These are phyloP conservation scores for Nitzschia sp. DNA, from an alignment of 108 stramenopile species.

Conservation along the genomic window DNA sequence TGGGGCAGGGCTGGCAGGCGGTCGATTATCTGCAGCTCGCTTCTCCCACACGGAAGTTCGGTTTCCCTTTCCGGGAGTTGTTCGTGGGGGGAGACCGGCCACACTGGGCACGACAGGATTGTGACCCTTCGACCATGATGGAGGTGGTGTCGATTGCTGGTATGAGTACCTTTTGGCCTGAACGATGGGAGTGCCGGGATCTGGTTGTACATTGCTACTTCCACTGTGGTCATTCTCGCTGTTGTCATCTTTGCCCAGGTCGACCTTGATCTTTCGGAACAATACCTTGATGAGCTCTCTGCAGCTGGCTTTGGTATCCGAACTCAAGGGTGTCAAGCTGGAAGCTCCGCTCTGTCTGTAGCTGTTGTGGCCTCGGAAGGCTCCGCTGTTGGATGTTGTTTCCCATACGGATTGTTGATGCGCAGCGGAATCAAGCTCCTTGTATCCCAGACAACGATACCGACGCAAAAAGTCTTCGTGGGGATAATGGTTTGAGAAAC, in stretches of 20 bases:
- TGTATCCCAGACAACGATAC: slow-evolving; percentile 56
- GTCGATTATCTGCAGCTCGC: slow-evolving; percentile 10
- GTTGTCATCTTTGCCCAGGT: slow-evolving; percentile 24
- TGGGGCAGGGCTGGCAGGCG: slow-evolving; percentile 20
- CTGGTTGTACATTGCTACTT: slow-evolving; percentile 8
- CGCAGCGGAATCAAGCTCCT: slow-evolving; percentile 19
- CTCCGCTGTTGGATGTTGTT: background rate
- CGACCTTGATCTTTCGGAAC: slow-evolving; percentile 26
- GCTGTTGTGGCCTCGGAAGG: slow-evolving; percentile 3
- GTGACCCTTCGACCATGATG: slow-evolving; percentile 37
- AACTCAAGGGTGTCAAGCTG: background rate
- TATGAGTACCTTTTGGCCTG: slow-evolving; percentile 26
- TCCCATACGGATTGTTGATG: background rate
- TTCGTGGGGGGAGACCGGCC: slow-evolving; percentile 18
- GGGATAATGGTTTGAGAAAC: slow-evolving; percentile 88
- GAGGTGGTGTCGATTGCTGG: slow-evolving; percentile 15
- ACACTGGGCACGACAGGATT: background rate
- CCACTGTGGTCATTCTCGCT: slow-evolving; percentile 33
- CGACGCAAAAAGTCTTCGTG: slow-evolving; percentile 72
- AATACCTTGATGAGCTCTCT: slow-evolving; percentile 37
- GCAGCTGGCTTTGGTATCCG: slow-evolving; percentile 19
- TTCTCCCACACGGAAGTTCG: background rate
- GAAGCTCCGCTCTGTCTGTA: background rate
- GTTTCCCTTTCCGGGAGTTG: slow-evolving; percentile 5
- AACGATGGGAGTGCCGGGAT: slow-evolving; percentile 12